phyloP scores from a whole-genome alignment of 2,329 filamentous ascomycete species.

The Triangularia verruculosa region DNA sequence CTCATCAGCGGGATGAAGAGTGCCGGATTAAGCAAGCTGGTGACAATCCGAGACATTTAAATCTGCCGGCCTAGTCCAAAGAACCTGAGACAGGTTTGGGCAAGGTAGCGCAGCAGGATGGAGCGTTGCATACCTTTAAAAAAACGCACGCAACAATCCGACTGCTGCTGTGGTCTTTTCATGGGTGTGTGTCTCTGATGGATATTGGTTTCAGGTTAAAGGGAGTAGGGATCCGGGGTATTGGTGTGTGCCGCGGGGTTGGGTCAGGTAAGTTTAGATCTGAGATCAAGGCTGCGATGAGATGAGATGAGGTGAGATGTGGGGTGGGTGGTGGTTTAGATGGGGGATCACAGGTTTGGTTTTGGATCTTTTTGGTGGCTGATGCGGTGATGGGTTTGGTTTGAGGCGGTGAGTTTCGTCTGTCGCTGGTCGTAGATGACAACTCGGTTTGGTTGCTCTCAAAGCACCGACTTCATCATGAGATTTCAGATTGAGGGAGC shows the following conservation, averaged over 20 bases:
- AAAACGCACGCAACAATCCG: neutral
- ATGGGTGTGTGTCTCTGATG: neutral
- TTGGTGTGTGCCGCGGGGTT: neutral
- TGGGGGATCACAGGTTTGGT: neutral
- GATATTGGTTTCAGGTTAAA: neutral
- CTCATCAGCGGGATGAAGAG: neutral
- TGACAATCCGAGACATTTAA: neutral
- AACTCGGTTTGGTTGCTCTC: too few relatives aligned
- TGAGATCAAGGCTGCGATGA: neutral
- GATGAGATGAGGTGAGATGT: too few relatives aligned
- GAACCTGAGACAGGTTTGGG: neutral
- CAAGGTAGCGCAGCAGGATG: neutral
- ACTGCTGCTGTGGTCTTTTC: neutral
- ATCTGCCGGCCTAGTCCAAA: neutral
- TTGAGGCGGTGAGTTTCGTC: neutral
- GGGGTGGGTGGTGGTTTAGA: too few relatives aligned
- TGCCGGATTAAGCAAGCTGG: neutral
- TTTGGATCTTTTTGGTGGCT: neutral
- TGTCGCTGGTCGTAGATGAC: too few relatives aligned
- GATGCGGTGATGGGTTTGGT: neutral
- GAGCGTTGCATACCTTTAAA: neutral
- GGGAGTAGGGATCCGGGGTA: neutral
- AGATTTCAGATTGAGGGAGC: too few relatives aligned
- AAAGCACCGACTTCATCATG: too few relatives aligned
- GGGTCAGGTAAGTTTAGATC: neutral